Evolutionary conservation across 768 basidiomycete genomes (phyloP).

Genomic region (Lepiota venenata): DNA sequence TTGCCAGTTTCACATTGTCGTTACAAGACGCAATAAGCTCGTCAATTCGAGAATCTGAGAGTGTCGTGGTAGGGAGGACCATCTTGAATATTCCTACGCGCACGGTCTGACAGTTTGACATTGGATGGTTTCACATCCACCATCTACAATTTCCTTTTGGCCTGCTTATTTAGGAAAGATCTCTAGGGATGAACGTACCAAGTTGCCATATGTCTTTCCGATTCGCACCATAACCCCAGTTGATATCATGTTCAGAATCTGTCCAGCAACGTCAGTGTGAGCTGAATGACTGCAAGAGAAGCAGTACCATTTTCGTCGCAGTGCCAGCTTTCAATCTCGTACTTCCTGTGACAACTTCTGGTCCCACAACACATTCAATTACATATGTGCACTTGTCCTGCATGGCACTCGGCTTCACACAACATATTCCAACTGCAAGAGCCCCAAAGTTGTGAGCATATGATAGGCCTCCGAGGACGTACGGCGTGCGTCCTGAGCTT

Average conservation of each 20-base stretch:
- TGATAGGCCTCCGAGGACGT: conserved; percentile 28
- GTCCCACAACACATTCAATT: conserved; percentile 27
- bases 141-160: conserved; percentile 21
- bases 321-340: conserved; percentile 34
- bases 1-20: conserved; percentile 28
- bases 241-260: conserved; percentile 35
- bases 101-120: conserved; percentile 26
- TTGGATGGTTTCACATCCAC: conserved; percentile 29
- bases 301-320: conserved; percentile 32
- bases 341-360: conserved; percentile 31
- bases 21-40: conserved; percentile 24
- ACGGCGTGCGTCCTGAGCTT: conserved; percentile 32
- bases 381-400: conserved; percentile 22
- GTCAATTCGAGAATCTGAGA: conserved; percentile 25
- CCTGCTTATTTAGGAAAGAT: background rate
- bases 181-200: conserved; percentile 18
- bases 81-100: conserved; percentile 28
- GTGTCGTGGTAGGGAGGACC: conserved; percentile 17
- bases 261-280: background rate
- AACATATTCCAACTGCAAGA: conserved; percentile 27
- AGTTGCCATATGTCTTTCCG: conserved; percentile 32
- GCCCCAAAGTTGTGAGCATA: conserved; percentile 19
- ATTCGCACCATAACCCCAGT: conserved; percentile 30
- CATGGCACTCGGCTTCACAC: conserved; percentile 24
- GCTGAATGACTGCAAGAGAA: background rate